Conservation (phyloP, 2,329 filamentous ascomycete species). For the Phoma sp. region DNA sequence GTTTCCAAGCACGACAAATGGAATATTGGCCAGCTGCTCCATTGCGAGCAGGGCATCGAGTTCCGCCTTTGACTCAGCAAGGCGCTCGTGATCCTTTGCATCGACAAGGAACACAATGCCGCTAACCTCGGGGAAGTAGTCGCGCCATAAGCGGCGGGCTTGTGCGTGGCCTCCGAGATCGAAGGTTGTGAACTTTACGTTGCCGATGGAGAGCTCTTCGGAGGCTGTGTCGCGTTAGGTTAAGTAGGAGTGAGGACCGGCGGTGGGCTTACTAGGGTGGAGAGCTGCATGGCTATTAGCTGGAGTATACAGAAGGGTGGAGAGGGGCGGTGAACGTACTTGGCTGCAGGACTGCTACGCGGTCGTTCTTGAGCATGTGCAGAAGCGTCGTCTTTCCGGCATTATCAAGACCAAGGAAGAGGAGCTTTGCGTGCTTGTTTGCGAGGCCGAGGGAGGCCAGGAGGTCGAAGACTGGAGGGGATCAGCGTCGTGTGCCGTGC, state of each 20-base stretch:
- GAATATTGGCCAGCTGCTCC: slow-evolving; percentile 94
- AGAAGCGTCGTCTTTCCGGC: slow-evolving; percentile 90
- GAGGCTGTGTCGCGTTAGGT: slow-evolving; percentile 65
- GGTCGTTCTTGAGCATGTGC: slow-evolving; percentile 90
- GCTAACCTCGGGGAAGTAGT: slow-evolving; percentile 49
- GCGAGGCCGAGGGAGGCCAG: slow-evolving; percentile 83
- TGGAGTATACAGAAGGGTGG: background rate
- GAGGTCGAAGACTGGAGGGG: slow-evolving; percentile 76
- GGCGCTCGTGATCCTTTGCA: slow-evolving; percentile 93
- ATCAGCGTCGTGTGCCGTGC: slow-evolving; percentile 25
- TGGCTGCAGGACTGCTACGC: slow-evolving; percentile 83
- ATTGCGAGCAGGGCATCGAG: slow-evolving; percentile 90
- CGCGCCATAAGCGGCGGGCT: slow-evolving; percentile 47
- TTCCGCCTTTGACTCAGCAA: slow-evolving; percentile 93
- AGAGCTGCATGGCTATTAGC: slow-evolving; percentile 57
- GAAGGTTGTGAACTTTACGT: slow-evolving; percentile 86
- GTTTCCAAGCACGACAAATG: slow-evolving; percentile 94
- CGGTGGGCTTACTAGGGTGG: slow-evolving; percentile 75
- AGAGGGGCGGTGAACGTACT: slow-evolving; percentile 23
- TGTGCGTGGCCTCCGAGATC: slow-evolving; percentile 61
- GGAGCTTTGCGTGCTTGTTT: slow-evolving; percentile 79
- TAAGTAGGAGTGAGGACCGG: background rate
- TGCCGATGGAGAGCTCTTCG: slow-evolving; percentile 57
- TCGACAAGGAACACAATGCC: slow-evolving; percentile 98
- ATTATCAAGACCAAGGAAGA: slow-evolving; percentile 88